Percentiles rank a stretch among this genome's conserved stretches.
Conservation (phyloP, 495 filamentous ascomycete genomes). For the Melanomma pulvis-pyrius region DNA sequence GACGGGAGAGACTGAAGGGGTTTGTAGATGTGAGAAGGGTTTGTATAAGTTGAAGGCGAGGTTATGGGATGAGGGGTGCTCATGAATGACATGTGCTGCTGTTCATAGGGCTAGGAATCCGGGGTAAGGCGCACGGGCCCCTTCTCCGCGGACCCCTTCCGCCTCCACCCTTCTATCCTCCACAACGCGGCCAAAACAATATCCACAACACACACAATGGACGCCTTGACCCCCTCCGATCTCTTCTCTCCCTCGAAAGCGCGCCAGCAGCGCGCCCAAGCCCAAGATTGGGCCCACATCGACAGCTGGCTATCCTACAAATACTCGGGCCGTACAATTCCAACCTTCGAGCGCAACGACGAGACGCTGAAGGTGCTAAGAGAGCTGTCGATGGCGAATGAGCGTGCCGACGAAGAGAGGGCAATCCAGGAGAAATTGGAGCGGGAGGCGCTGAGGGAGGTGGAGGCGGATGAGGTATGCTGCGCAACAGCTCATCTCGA, state of each 20-base stretch:
- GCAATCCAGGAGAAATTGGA: constrained; percentile 62
- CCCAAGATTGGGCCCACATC: constrained; percentile 86
- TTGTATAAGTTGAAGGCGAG: background rate
- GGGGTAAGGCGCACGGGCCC: constrained; percentile 30
- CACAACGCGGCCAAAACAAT: background rate
- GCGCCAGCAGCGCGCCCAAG: constrained; percentile 62
- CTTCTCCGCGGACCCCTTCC: background rate
- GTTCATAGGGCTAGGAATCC: constrained; percentile 18
- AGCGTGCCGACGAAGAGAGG: constrained; percentile 77
- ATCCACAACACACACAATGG: constrained; percentile 24
- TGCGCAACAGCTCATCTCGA: too few species aligned
- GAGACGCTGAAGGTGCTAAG: constrained; percentile 79
- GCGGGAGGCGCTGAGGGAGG: constrained; percentile 51
- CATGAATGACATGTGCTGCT: background rate
- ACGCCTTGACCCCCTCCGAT: constrained; percentile 51
- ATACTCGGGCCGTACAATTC: constrained; percentile 63
- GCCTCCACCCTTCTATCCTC: background rate
- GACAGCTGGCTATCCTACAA: constrained; percentile 77
- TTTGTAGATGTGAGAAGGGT: background rate
- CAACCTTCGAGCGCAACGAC: constrained; percentile 79
- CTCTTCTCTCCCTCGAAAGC: constrained; percentile 75
- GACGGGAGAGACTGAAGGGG: too few species aligned
- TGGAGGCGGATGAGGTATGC: constrained; percentile 50
- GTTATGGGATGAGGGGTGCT: background rate
- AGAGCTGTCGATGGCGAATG: constrained; percentile 74